Evolutionary conservation across 768 basidiomycete genomes (phyloP), one percentile per base, ranked within the genome.

Genomic region (Leccinum variicolor): DNA sequence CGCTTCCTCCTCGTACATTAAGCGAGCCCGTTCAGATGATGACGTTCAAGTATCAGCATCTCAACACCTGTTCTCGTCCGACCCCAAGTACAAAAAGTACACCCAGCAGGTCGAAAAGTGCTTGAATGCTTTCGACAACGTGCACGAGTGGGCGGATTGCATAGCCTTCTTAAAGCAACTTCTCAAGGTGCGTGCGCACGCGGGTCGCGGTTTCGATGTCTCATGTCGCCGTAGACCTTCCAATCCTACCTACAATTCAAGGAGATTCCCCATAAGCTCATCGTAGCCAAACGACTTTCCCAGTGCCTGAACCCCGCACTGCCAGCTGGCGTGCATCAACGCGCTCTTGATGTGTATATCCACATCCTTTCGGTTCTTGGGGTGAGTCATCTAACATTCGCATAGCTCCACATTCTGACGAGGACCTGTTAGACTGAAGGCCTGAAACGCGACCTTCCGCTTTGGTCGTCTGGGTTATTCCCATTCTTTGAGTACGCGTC

Each of bases 121-220:
- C 64, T 79, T 99, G 49, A 89, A 86, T 60, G 87, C 93, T 2
- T 98, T 99, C 67, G 94, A 97, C 68, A 92, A 86, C 67, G 93
- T 97, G 57, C 92, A 96, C 56, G 97, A 99, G 76, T 99, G 97
- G 97, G 95, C 97, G 58, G 97, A 99, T 76, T 98, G 94, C 72
- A 98, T 97, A 69, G 89, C 95, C 41, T 99, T 98, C 75, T 74
- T 99, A 72, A 95, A 95, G 69, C 90, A 94, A 64, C 74, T 97
- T 59, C 82, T 96, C 58, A 97, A 97, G 81, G 94, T 92, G 65
- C 46, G 72, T 62, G 43, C 23, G 29, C 31, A 31, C 50, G 34
- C 33, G 4, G 31, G 43, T 46, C 15, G 46, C 15, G 1, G 23
- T 28, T 47, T 53, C 14, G 29, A 11, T 52, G 15, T 7, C 48